These are phyloP conservation scores for Hypericum perforatum DNA, from an alignment of 345 rosid genomes.

Conservation along the genomic window DNA sequence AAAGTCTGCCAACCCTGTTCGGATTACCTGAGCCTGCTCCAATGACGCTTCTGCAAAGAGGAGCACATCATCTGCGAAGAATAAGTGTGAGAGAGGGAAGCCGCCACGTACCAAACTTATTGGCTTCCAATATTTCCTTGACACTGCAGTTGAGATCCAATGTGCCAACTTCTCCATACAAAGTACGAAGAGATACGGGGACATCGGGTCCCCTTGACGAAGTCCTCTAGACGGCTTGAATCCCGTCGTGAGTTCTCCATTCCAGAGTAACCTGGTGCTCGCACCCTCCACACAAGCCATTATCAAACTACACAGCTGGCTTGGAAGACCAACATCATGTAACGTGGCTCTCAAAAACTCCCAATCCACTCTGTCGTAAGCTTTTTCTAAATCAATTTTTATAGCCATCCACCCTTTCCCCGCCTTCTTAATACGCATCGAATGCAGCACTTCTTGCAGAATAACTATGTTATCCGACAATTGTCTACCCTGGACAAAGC, in stretches of 20 bases:
- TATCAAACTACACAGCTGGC: not conserved
- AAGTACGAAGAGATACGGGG: too few relatives aligned
- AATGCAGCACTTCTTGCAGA: not conserved
- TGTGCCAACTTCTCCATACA: not conserved
- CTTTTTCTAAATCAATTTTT: too few relatives aligned
- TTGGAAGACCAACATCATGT: not conserved
- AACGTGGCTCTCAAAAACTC: too few relatives aligned
- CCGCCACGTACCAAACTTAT: not conserved
- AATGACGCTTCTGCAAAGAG: not conserved
- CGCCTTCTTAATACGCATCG: not conserved
- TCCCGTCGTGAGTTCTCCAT: not conserved
- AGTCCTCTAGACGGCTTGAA: too few relatives aligned
- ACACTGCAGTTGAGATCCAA: not conserved
- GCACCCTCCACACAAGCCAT: not conserved
- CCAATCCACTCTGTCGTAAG: too few relatives aligned
- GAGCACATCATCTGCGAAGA: not conserved
- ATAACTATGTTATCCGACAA: not conserved
- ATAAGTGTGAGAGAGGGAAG: not conserved
- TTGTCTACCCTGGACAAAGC: not conserved
- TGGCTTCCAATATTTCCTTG: not conserved
- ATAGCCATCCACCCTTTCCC: too few relatives aligned
- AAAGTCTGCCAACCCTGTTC: not conserved
- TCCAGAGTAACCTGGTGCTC: not conserved
- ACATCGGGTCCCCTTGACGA: too few relatives aligned
- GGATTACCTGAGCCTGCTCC: not conserved